Conservation (phyloP, 1,284 basidiomycete genomes). For the Athelia sp. region DNA sequence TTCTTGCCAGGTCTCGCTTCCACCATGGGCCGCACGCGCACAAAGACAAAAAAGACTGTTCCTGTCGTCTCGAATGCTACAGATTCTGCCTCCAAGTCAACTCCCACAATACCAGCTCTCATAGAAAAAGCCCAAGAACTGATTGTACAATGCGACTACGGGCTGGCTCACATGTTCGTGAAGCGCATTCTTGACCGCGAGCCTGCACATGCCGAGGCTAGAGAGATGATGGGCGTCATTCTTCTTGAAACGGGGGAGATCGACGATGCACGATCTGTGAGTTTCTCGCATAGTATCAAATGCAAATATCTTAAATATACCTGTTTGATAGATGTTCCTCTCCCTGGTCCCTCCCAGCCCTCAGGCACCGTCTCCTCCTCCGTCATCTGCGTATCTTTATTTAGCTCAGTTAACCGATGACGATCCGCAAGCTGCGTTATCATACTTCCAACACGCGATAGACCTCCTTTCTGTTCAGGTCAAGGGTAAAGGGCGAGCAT, state of each 20-base stretch:
- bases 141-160: constrained; percentile 81
- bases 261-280: constrained; percentile 68
- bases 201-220: constrained; percentile 63
- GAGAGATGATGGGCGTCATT: constrained; percentile 75
- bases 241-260: constrained; percentile 77
- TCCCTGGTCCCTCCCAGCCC: constrained; percentile 58
- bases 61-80: constrained; percentile 24
- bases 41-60: constrained; percentile 45
- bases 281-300: constrained; percentile 15
- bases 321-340: constrained; percentile 51
- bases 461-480: constrained; percentile 69
- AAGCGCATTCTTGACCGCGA: constrained; percentile 66
- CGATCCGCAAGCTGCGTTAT: constrained; percentile 73
- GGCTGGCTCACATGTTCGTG: constrained; percentile 73
- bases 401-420: constrained; percentile 83
- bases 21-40: constrained; percentile 63
- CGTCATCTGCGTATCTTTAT: constrained; percentile 84
- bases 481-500: constrained; percentile 62
- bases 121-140: constrained; percentile 74
- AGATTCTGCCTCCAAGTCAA: constrained; percentile 23
- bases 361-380: constrained; percentile 54
- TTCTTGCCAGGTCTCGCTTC: no score
- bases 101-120: constrained; percentile 44
- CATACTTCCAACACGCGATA: constrained; percentile 79
- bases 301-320: constrained; percentile 3